A percentile compares a stretch with the other conserved stretches of the same genome.
Evolutionary conservation across 306 rosid species (phyloP).

Genomic region (Citrullus colocynthis): DNA sequence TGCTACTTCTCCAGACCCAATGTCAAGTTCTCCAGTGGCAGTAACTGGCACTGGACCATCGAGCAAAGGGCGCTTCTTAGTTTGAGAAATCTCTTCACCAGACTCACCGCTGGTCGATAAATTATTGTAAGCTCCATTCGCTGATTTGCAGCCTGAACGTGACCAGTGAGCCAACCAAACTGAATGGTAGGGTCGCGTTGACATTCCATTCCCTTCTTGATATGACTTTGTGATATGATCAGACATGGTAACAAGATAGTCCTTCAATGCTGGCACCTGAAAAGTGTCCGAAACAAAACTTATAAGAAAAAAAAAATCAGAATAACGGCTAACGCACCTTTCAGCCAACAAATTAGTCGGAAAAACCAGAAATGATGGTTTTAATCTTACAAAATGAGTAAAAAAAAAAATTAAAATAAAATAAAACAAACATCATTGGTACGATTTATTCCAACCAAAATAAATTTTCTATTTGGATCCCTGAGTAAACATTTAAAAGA

Average conservation of each 20-base stretch:
- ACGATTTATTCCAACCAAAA: no score
- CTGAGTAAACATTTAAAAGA: no score
- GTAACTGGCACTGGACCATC: constrained; percentile 15
- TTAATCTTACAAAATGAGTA: no score
- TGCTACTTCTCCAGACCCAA: constrained; percentile 24
- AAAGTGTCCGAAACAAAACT: neutral
- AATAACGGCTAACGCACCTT: neutral
- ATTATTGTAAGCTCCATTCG: constrained; percentile 15
- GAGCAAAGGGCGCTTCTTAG: constrained; percentile 19
- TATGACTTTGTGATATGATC: constrained; percentile 18
- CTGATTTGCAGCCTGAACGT: constrained; percentile 31
- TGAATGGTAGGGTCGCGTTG: constrained; percentile 26
- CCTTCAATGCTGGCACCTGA: neutral
- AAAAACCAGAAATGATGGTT: neutral
- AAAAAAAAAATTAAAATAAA: no score
- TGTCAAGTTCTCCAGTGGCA: constrained; percentile 12
- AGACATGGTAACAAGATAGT: constrained; percentile 28
- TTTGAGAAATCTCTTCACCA: constrained; percentile 19
- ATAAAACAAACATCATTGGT: no score
- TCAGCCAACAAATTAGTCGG: neutral
- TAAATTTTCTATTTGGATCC: no score
- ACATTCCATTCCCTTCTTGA: constrained; percentile 21
- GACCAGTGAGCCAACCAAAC: constrained; percentile 72
- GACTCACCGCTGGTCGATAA: constrained; percentile 19
- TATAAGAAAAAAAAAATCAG: neutral